Evolutionary conservation across 2,329 filamentous ascomycete species (phyloP).

Genomic region (Pseudogymnoascus sp.): DNA sequence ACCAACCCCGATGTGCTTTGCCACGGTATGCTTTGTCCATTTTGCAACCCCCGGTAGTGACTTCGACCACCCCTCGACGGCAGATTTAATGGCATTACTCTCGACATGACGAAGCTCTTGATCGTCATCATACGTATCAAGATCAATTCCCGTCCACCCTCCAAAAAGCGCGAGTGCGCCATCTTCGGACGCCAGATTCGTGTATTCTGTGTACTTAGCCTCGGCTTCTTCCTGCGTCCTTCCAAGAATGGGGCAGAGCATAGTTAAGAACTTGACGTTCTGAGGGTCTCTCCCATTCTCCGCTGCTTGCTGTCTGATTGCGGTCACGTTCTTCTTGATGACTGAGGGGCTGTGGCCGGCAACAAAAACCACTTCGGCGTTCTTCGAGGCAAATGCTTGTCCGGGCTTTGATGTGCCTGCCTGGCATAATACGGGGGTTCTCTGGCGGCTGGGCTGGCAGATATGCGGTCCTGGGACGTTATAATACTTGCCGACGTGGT

Average conservation of each 20-base stretch:
- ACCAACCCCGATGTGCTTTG: slow-evolving; percentile 57
- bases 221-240: slow-evolving; percentile 57
- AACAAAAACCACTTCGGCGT: slow-evolving; percentile 65
- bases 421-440: slow-evolving; percentile 60
- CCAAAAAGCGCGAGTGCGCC: slow-evolving; percentile 64
- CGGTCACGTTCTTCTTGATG: slow-evolving; percentile 52
- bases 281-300: slow-evolving; percentile 46
- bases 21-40: slow-evolving; percentile 65
- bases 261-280: slow-evolving; percentile 59
- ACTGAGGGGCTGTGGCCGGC: slow-evolving; percentile 55
- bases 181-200: slow-evolving; percentile 53
- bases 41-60: slow-evolving; percentile 52
- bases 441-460: slow-evolving; percentile 56
- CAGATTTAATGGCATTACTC: slow-evolving; percentile 39
- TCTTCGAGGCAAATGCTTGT: slow-evolving; percentile 58
- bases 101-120: slow-evolving; percentile 48
- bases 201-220: slow-evolving; percentile 54
- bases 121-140: slow-evolving; percentile 52
- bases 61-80: slow-evolving; percentile 46
- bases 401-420: slow-evolving; percentile 59
- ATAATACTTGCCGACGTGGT: slow-evolving; percentile 58
- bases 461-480: slow-evolving; percentile 57
- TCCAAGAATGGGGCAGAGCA: slow-evolving; percentile 58
- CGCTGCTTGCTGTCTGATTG: slow-evolving; percentile 49
- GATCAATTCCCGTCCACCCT: slow-evolving; percentile 64